Conservation (phyloP, 371 early-diverging fungal species). For the Mortierella sp. region DNA sequence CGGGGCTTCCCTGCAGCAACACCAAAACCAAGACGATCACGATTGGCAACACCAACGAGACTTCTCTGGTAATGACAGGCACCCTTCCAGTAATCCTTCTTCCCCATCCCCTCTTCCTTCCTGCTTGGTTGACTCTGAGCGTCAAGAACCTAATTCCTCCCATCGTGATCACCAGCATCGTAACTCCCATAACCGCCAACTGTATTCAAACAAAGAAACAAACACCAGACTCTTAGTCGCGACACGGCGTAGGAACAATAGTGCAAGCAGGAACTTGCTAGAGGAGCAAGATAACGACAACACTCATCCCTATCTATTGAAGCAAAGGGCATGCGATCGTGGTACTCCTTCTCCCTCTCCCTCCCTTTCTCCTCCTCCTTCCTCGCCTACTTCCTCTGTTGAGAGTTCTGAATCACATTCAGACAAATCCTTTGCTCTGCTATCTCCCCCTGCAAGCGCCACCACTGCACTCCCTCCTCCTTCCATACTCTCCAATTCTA, state of each 20-base stretch:
- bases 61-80: slow-evolving; percentile 27
- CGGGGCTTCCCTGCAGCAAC: slow-evolving; percentile 11
- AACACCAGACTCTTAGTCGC: slow-evolving; percentile 8
- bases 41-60: slow-evolving; percentile 5
- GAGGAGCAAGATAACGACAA: slow-evolving; percentile 2
- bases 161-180: background rate
- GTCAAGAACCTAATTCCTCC: background rate
- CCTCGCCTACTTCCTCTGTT: background rate
- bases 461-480: slow-evolving; percentile 17
- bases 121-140: background rate
- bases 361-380: slow-evolving; percentile 15
- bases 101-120: background rate
- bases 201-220: background rate
- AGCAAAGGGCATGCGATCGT: slow-evolving; percentile 12
- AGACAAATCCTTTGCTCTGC: background rate
- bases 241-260: background rate
- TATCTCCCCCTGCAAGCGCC: slow-evolving; percentile 34
- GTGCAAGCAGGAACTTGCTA: background rate
- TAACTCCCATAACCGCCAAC: background rate
- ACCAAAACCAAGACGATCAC: background rate
- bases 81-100: slow-evolving; percentile 8
- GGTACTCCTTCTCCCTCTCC: slow-evolving; percentile 13
- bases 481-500: slow-evolving; percentile 8
- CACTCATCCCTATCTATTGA: background rate
- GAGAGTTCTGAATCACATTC: background rate